Percentiles rank a stretch among this genome's conserved stretches.
phyloP scores from a whole-genome alignment of 78 protist species.

The Neovahlkampfia damariscottae region DNA sequence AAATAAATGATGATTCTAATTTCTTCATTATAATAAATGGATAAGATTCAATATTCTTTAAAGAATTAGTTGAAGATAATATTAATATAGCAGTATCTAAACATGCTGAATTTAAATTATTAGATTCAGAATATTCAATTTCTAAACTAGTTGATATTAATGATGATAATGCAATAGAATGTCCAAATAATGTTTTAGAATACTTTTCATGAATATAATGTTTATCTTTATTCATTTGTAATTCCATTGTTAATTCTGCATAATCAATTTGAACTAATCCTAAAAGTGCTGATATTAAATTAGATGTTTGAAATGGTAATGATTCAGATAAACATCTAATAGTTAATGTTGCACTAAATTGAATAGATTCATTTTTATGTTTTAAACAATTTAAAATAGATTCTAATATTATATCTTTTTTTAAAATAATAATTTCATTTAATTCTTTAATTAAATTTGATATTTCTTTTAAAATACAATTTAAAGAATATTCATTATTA shows the following conservation, averaged over 20 bases:
- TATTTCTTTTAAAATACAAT: not conserved
- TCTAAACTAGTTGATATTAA: not conserved
- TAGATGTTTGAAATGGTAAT: not conserved
- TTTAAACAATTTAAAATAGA: not conserved
- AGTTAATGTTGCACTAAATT: not conserved
- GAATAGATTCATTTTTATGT: not conserved
- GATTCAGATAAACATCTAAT: not conserved
- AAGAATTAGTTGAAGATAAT: no score
- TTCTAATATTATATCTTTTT: not conserved
- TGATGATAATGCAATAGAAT: not conserved
- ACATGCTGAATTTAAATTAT: not conserved
- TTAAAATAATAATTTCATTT: not conserved
- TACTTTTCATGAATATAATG: not conserved
- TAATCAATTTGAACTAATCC: not conserved
- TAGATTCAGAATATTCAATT: not conserved
- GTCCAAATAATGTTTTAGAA: not conserved
- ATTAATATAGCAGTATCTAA: not conserved
- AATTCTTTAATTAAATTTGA: not conserved
- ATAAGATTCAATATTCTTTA: no score
- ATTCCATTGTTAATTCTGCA: not conserved
- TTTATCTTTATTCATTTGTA: no score
- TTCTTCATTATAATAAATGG: no score
- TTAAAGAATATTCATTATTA: not conserved
- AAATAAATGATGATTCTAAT: not conserved
- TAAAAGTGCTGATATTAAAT: not conserved